Evolutionary conservation across 805 yeast species (phyloP), one percentile per base, ranked within the genome.

Genomic region (Hanseniaspora taiwanica): DNA sequence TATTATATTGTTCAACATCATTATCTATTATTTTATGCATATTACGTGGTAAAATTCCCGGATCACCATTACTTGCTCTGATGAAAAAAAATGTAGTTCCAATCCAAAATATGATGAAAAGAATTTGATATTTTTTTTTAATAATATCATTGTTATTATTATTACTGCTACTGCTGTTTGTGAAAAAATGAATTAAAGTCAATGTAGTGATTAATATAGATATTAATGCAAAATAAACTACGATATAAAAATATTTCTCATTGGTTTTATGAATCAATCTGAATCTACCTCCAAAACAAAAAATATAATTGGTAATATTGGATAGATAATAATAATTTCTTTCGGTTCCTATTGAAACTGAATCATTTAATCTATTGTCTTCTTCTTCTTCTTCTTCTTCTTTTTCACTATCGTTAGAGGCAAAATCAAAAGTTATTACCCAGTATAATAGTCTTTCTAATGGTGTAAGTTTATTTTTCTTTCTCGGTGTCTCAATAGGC

Each of bases 41-140:
- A 55, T 80, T 79, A 44, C 76, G 60, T 1, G 93, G 87, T 9
- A 80, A 50, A 1, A 69, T 56, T 0, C 94, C 94, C 0, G 93
- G 83, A 48, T 83, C 94, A 9, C 69, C 56, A 2, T 72, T 61
- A 0, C 81, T 66, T 0, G 80, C 77, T 42, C 59, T 66, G 6
- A 77, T 42, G 44, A 75, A 74, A 39, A 74, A 68, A 3, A 55
- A 37, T 1, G 73, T n/a, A 2, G 73, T 53, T 32, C 74, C 50
- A 4, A 64, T 36, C 81, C 81, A 78, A 29, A 71, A 51, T 49
- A 82, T 82, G 16, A 69, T 56, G 47, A 78, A 76, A 2, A 76
- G 38, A 1, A 81, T 61, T 4, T 75, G 78, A 31, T 53, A 37
- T 2, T 44, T 38, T 21, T 48, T 12, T 4, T 12, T 14, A 25